Evolutionary conservation across 1,139 yeast species (phyloP).

Genomic region (Wickerhamomyces sp.): DNA sequence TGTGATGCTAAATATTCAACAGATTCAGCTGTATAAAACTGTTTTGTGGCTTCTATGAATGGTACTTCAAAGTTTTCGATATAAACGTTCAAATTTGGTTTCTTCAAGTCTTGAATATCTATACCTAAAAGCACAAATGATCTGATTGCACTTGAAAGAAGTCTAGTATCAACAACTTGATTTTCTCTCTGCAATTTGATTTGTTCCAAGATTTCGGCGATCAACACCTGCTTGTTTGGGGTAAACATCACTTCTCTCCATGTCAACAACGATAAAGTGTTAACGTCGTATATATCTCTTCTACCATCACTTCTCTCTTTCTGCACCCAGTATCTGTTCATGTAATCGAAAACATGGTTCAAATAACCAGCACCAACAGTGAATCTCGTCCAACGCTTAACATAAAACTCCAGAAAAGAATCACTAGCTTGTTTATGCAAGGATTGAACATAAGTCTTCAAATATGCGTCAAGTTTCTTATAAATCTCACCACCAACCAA

Average conservation of each 20-base stretch:
- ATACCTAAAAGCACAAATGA: constrained; percentile 78
- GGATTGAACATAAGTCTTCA: constrained; percentile 53
- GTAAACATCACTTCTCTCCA: constrained; percentile 87
- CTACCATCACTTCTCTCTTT: constrained; percentile 96
- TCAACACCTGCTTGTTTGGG: constrained; percentile 52
- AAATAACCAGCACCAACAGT: constrained; percentile 89
- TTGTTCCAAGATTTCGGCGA: constrained; percentile 68
- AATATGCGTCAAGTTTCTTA: constrained; percentile 60
- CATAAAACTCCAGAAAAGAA: constrained; percentile 78
- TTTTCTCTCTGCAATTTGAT: constrained; percentile 79
- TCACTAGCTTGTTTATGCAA: constrained; percentile 49
- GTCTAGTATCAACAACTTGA: constrained; percentile 62
- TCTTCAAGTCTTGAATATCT: constrained; percentile 77
- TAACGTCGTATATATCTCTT: constrained; percentile 84
- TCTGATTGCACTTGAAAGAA: constrained; percentile 70
- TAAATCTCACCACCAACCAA: constrained; percentile 87
- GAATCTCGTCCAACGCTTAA: constrained; percentile 81
- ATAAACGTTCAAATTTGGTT: constrained; percentile 78
- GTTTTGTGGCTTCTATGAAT: constrained; percentile 68
- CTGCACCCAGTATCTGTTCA: constrained; percentile 97
- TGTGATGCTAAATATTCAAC: constrained; percentile 59
- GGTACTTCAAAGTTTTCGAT: constrained; percentile 72
- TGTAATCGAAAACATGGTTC: constrained; percentile 90
- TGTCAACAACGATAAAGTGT: constrained; percentile 77
- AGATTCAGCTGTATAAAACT: constrained; percentile 71